Conservation (phyloP, 192 early-diverging fungal species). For the Diversispora epigaea region DNA sequence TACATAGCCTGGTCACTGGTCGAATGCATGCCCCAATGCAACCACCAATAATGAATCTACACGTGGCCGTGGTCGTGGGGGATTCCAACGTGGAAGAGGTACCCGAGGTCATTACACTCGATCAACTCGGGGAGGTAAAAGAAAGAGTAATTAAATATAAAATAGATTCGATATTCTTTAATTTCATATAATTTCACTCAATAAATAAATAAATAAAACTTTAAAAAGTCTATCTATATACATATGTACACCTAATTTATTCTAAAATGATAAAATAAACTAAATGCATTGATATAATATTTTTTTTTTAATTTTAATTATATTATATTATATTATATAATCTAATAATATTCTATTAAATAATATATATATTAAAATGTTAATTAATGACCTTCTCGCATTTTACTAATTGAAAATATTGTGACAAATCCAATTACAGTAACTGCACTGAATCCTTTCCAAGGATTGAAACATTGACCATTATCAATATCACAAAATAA, state of each 20-base stretch:
- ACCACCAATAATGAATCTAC: not conserved
- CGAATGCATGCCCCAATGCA: not conserved
- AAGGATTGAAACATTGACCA: constrained; percentile 59
- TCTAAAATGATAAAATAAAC: no score
- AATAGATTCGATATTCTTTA: no score
- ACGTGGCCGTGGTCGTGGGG: not conserved
- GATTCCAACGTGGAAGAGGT: not conserved
- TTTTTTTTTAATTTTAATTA: no score
- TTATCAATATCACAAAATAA: constrained; percentile 53
- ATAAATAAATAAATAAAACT: no score
- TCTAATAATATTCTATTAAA: not conserved
- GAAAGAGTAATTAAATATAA: no score
- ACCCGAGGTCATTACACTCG: not conserved
- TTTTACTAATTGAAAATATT: constrained; percentile 41
- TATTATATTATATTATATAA: not conserved
- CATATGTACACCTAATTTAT: no score
- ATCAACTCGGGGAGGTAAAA: not conserved
- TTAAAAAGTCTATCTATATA: no score
- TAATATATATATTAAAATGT: not conserved
- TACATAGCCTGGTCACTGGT: constrained; percentile 5
- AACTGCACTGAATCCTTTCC: constrained; percentile 52
- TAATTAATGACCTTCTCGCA: not conserved
- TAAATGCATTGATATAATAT: no score
- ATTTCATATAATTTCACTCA: no score
- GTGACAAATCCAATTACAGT: constrained; percentile 57